A percentile compares a stretch with the other conserved stretches of the same genome.
Evolutionary conservation across 768 basidiomycete genomes (phyloP).

Genomic region (Auriscalpium vulgare): DNA sequence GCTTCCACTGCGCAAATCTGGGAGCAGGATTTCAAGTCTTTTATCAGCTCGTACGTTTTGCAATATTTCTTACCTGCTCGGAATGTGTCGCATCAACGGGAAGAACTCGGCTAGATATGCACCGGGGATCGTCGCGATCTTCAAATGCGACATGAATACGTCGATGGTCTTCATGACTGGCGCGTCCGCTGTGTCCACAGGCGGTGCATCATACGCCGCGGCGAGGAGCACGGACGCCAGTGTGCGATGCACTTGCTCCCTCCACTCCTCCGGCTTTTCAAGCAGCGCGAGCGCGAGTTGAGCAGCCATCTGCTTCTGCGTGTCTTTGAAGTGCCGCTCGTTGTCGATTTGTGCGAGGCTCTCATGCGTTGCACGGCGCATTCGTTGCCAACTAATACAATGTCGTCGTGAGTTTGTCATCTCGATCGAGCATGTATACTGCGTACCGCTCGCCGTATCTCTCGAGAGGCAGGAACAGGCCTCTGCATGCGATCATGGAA

Average conservation of each 20-base stretch:
- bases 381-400: background rate
- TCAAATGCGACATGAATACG: background rate
- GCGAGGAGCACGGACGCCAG: background rate
- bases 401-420: too few relatives aligned
- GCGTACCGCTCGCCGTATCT: background rate
- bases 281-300: background rate
- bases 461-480: background rate
- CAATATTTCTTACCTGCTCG: background rate
- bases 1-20: constrained; percentile 19
- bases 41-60: background rate
- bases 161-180: background rate
- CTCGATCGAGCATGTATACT: too few relatives aligned
- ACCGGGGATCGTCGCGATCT: constrained; percentile 11
- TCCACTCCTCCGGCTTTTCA: background rate
- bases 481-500: background rate
- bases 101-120: constrained; percentile 17
- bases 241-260: constrained; percentile 1
- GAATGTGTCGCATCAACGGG: constrained; percentile 15
- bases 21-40: background rate
- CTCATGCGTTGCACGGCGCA: background rate
- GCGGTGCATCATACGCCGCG: constrained; percentile 2
- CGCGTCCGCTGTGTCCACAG: background rate
- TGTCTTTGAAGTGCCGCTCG: background rate
- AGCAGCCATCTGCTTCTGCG: background rate
- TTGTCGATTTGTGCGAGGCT: background rate